Evolutionary conservation across 345 rosid species (phyloP).

Genomic region (Brassica carinata): DNA sequence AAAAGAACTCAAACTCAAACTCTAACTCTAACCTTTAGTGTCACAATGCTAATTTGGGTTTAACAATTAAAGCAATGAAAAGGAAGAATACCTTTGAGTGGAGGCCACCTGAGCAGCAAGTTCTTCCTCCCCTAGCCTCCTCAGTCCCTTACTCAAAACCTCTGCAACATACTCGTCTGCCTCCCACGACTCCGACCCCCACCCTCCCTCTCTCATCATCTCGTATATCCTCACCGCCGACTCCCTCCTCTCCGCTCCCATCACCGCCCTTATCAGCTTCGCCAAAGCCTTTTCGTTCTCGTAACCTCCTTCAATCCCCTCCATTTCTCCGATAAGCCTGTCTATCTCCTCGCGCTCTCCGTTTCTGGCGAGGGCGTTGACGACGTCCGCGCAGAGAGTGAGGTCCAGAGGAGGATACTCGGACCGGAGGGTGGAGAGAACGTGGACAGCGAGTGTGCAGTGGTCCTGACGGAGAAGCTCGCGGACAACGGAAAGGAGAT

Average conservation of each 20-base stretch:
- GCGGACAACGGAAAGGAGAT: slow-evolving; percentile 60
- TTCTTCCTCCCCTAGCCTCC: slow-evolving; percentile 59
- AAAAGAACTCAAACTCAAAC: slow-evolving; percentile 36
- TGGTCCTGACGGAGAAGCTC: slow-evolving; percentile 88
- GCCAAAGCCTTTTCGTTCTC: slow-evolving; percentile 51
- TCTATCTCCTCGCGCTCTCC: slow-evolving; percentile 56
- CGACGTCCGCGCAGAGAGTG: slow-evolving; percentile 61
- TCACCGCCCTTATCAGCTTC: slow-evolving; percentile 60
- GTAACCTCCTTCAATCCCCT: slow-evolving; percentile 42
- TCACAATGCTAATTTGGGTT: background rate
- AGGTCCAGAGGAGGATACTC: slow-evolving; percentile 65
- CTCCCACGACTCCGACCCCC: slow-evolving; percentile 59
- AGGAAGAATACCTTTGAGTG: background rate
- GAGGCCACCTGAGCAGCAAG: slow-evolving; percentile 55
- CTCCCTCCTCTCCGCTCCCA: slow-evolving; percentile 64
- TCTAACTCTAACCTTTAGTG: background rate
- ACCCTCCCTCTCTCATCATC: slow-evolving; percentile 68
- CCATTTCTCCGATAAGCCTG: slow-evolving; percentile 55
- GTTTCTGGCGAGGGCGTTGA: slow-evolving; percentile 56
- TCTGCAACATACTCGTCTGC: slow-evolving; percentile 59
- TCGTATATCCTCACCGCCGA: slow-evolving; percentile 66
- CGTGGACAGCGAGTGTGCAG: slow-evolving; percentile 72
- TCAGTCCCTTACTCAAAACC: slow-evolving; percentile 65
- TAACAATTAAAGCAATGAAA: background rate
- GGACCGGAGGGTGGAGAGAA: slow-evolving; percentile 58